Evolutionary conservation across 371 early-diverging fungal genomes (phyloP).

Genomic region (Mucor mucedo): DNA sequence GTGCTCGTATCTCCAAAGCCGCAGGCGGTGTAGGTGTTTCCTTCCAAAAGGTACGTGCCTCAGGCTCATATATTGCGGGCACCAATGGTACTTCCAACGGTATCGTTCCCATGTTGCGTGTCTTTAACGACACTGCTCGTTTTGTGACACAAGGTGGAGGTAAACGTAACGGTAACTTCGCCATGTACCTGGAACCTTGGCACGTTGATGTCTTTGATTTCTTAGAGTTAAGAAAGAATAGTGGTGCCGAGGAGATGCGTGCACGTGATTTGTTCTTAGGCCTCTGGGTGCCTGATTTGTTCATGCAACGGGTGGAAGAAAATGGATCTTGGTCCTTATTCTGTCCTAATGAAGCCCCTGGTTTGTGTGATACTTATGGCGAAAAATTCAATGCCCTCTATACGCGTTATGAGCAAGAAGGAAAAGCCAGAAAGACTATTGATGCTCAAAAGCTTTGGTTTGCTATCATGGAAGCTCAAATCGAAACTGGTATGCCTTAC

Average conservation of each 20-base stretch:
- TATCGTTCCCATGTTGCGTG: conserved; percentile 97
- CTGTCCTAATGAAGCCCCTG: conserved; percentile 97
- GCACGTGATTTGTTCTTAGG: conserved; percentile 98
- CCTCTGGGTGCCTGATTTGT: conserved; percentile 99
- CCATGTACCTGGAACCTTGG: conserved; percentile 99
- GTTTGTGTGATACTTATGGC: conserved; percentile 94
- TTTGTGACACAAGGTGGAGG: conserved; percentile 99
- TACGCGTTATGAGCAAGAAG: conserved; percentile 87
- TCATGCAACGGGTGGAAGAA: conserved; percentile 97
- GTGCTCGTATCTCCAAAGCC: conserved; percentile 98
- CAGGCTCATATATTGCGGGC: conserved; percentile 96
- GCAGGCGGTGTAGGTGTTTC: conserved; percentile 99
- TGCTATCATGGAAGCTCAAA: conserved; percentile 97
- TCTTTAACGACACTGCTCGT: conserved; percentile 98
- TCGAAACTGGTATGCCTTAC: conserved; percentile 99
- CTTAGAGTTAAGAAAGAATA: conserved; percentile 98
- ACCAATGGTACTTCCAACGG: conserved; percentile 99
- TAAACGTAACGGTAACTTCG: conserved; percentile 99
- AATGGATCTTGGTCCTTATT: conserved; percentile 97
- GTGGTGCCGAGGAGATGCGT: conserved; percentile 97
- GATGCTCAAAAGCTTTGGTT: conserved; percentile 99
- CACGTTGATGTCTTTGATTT: conserved; percentile 99
- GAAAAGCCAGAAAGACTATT: conserved; percentile 84
- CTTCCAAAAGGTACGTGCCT: conserved; percentile 95
- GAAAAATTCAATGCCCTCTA: conserved; percentile 95